A percentile compares a stretch with the other conserved stretches of the same genome.
Conservation (phyloP, 2,329 filamentous ascomycete genomes). For the Stagonosporopsis vannaccii region DNA sequence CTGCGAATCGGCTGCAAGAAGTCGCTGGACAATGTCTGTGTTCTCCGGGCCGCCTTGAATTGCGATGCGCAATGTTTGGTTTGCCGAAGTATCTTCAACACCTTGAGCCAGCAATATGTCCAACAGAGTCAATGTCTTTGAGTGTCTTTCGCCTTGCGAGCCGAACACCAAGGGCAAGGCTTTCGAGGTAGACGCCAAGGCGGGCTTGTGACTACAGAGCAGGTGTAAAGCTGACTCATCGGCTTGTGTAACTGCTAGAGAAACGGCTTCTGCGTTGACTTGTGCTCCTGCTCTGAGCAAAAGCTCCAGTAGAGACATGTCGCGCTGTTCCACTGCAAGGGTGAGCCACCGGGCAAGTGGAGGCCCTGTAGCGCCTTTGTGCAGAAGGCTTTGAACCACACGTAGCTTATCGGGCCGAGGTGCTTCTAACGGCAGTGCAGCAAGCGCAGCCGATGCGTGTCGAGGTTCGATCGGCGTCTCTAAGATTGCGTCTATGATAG, state of each 20-base stretch:
- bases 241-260: conserved; percentile 36
- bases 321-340: conserved; percentile 39
- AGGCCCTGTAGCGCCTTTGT: conserved; percentile 39
- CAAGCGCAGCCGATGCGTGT: conserved; percentile 40
- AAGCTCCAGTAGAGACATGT: conserved; percentile 36
- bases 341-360: conserved; percentile 38
- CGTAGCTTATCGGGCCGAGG: conserved; percentile 34
- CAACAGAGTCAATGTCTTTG: conserved; percentile 35
- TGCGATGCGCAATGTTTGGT: conserved; percentile 35
- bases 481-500: conserved; percentile 36
- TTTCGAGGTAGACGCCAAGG: conserved; percentile 28
- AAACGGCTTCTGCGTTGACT: conserved; percentile 23
- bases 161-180: conserved; percentile 42
- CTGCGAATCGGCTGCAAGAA: conserved; percentile 33
- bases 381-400: conserved; percentile 34
- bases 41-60: conserved; percentile 41
- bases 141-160: conserved; percentile 30
- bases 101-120: conserved; percentile 36
- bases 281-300: conserved; percentile 38
- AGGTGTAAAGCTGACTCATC: conserved; percentile 37
- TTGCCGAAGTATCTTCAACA: conserved; percentile 32
- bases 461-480: conserved; percentile 31
- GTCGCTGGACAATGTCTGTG: conserved; percentile 40
- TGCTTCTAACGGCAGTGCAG: conserved; percentile 28
- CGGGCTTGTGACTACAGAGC: conserved; percentile 35